Conservation (phyloP, 371 early-diverging fungal genomes). For the Saksenaea vasiformis region DNA sequence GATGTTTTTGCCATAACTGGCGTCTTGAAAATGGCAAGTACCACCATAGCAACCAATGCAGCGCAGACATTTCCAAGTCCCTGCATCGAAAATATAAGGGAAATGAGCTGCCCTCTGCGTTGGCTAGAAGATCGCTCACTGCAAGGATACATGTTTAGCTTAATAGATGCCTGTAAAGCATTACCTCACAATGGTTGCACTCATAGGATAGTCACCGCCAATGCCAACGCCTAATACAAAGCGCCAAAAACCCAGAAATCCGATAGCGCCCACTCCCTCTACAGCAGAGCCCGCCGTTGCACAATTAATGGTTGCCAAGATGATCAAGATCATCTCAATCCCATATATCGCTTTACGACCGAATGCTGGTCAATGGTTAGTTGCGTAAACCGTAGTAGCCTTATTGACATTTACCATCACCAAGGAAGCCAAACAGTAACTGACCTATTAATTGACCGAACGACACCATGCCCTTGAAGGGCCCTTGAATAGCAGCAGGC, state of each 20-base stretch:
- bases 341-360: conserved; percentile 74
- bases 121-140: conserved; percentile 45
- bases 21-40: conserved; percentile 31
- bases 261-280: conserved; percentile 53
- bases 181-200: conserved; percentile 63
- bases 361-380: conserved; percentile 19
- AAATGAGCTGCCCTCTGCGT: conserved; percentile 62
- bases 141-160: too few relatives aligned
- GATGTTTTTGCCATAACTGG: neutral
- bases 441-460: conserved; percentile 80
- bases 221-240: conserved; percentile 69
- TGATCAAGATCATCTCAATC: conserved; percentile 60
- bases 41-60: conserved; percentile 53
- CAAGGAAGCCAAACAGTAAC: conserved; percentile 73
- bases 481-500: conserved; percentile 58
- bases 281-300: conserved; percentile 59
- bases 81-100: conserved; percentile 69
- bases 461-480: conserved; percentile 74
- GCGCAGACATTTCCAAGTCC: conserved; percentile 48
- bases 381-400: conserved; percentile 59
- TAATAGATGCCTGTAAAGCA: too few relatives aligned
- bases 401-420: conserved; percentile 66
- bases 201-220: conserved; percentile 39
- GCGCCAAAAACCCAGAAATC: conserved; percentile 68
- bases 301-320: conserved; percentile 59